Base-by-base conservation (phyloP, 192 early-diverging fungal genomes). In the Umbelopsis sp. region DNA sequence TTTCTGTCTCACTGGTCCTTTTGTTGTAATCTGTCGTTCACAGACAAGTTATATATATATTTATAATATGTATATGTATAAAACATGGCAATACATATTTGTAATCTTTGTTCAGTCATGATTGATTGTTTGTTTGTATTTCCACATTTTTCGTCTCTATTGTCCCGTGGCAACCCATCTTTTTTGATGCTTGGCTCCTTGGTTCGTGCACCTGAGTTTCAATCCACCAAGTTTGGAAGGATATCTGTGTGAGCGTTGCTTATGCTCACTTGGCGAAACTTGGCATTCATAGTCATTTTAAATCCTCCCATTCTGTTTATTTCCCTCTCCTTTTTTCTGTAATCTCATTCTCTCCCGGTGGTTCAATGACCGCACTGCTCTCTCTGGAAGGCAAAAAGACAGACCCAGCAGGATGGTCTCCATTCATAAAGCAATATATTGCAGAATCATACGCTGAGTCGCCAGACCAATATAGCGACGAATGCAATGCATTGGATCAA, bases 381-480 rank as follows among this genome's bases (percentile, higher is more conserved):
- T 73, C 81, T 24, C 74, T 87, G 68, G 84, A 85, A 72, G 87
- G 86, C 72, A 89, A 89, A 74, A 66, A 68, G 45, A 81, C 87
- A 51, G 86, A 89, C 45, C 74, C 82, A 7, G 73, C 87, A 65
- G 80, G 80, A 2, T 75, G 86, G 67, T 83, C 83, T 38, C 82
- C 83, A 47, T 71, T 75, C 50, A 74, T 83, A 25, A 75, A 79
- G 21, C 82, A 87, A 43, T 93, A 92, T 72, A 93, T 95, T 74
- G 83, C 85, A 3, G 83, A 83, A 21, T 82, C 87, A 0, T 95
- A 92, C 72, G 89, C 85, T 9, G 94, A 96, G 71, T 90, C 92
- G 49, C 91, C 92, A 4, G 90, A 93, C 65, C 78, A 80, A 2
- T 96, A 94, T 69, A 81, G 86, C 21, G 91, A 93, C 74, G 93